Base-by-base conservation (phyloP, 164 flowering plant species). In the Stephania cephalantha region DNA sequence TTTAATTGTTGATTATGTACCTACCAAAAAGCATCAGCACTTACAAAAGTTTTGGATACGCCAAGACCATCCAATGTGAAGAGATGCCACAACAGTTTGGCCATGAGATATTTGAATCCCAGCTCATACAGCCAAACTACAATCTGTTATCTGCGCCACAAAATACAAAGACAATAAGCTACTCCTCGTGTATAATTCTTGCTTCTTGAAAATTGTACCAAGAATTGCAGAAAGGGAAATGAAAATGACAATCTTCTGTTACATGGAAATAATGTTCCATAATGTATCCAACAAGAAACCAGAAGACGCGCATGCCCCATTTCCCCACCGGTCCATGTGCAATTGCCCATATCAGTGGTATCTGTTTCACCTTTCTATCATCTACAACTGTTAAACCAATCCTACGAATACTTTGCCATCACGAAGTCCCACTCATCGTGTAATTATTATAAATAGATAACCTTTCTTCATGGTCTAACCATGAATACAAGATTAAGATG, bases 211-310 rank as follows among this genome's bases (percentile, higher is more conserved):
- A 68, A 79, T 4, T 5, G 68, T 73, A 70, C 75, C n/a, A 63
- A 68, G n/a, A 44, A 65, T 65, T 6, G 74, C 68, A 73, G 64
- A 67, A 15, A 9, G 5, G 65, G 64, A n/a, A 15, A 46, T 35
- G 48, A 78, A 25, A 22, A 46, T 76, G 82, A 71, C 76, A 79
- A 15, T 55, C 30, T 46, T 22, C 64, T 35, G 30, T 25, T n/a
- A 45, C 12, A 69, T 3, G 71, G 20, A 70, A 18, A 52, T 3
- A 17, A 18, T 75, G 69, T 66, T 55, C 68, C 13, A 55, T 71
- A 50, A 68, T 71, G 50, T 46, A 58, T 31, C 77, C 69, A 67
- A 78, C 42, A 71, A 70, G 79, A 75, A 50, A 79, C 81, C 83
- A 52, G 55, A 64, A 68, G 74, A 70, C 65, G 11, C 69, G 17